Conservation (phyloP, 345 rosid species). For the Aurinia saxatilis region DNA sequence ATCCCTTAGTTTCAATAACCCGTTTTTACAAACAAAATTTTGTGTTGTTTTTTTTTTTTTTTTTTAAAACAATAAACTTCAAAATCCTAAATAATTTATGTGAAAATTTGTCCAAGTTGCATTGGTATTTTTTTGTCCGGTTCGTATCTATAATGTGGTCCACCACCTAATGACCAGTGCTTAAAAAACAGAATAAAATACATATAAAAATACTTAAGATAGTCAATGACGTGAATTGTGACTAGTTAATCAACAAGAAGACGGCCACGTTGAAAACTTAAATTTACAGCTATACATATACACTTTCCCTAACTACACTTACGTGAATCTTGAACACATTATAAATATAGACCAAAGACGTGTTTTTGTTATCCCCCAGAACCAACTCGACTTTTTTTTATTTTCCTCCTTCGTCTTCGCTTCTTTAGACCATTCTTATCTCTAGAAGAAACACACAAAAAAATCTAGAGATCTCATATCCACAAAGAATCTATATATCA, state of each 20-base stretch:
- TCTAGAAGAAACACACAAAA: constrained; percentile 3
- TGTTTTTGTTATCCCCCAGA: constrained; percentile 20
- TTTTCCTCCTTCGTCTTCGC: background rate
- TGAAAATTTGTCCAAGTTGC: background rate
- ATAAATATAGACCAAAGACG: constrained; percentile 17
- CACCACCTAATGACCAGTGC: constrained; percentile 9
- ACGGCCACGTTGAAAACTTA: constrained; percentile 24
- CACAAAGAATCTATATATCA: background rate
- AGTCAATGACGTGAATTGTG: constrained; percentile 22
- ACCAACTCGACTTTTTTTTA: constrained; percentile 8
- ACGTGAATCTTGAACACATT: constrained; percentile 4
- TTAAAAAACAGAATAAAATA: background rate
- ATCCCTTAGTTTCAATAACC: no score
- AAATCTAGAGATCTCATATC: background rate
- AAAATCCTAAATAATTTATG: background rate
- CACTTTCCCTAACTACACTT: constrained; percentile 17
- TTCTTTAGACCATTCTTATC: constrained; percentile 11
- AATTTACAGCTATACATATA: constrained; percentile 16
- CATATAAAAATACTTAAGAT: constrained; percentile 7
- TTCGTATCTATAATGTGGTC: constrained; percentile 20
- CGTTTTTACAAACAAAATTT: no score
- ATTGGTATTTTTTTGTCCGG: background rate
- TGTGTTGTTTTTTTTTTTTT: no score
- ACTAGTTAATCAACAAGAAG: constrained; percentile 20
- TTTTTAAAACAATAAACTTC: background rate